Base-by-base conservation (phyloP, 345 rosid species). In the Dipteronia sinensis region DNA sequence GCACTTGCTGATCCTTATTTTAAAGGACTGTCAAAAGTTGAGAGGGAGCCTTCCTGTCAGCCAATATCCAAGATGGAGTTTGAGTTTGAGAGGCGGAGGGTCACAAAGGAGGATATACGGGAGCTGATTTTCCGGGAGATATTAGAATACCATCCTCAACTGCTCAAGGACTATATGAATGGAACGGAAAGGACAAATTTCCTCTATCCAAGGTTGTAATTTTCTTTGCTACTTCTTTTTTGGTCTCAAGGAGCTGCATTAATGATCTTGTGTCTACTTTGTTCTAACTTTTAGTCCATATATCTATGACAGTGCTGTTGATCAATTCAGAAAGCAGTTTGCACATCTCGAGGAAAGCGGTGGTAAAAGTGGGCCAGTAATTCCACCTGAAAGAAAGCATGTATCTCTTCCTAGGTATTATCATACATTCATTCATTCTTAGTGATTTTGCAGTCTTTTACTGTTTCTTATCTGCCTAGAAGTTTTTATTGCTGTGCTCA, bases 61-160 rank as follows among this genome's bases (percentile, higher is more conserved):
- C 98, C 98, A 71, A 92, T 93, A 73, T 85, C 97, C 22, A 95
- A 95, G 85, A 95, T 93, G 97, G 99, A 93, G 80, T 95, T 95
- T 71, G 99, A 95, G 84, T 95, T 95, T 72, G 99, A 95, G 89
- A 93, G 96, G 69, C 86, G 96, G 67, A 95, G 93, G 74, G 95
- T 93, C 62, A 91, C 97, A 22, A 92, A 93, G 83, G 98, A 95
- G 74, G 99, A 95, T 80, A 87, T 93, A 76, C 74, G 94, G 79
- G 98, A 93, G 82, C 87, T 95, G 69, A 92, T 95, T 61, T 95
- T 92, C 76, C 84, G 91, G 19, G 98, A 93, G 86, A 92, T 92
- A 76, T 85, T 95, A 16, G 99, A 95, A 76, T 95, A 95, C 83
- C 99, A 95, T 88, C 99, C 97, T 83, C 93, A 95, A 63, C 88